Base-by-base conservation (phyloP, 345 rosid genomes). In the Boechera retrofracta region DNA sequence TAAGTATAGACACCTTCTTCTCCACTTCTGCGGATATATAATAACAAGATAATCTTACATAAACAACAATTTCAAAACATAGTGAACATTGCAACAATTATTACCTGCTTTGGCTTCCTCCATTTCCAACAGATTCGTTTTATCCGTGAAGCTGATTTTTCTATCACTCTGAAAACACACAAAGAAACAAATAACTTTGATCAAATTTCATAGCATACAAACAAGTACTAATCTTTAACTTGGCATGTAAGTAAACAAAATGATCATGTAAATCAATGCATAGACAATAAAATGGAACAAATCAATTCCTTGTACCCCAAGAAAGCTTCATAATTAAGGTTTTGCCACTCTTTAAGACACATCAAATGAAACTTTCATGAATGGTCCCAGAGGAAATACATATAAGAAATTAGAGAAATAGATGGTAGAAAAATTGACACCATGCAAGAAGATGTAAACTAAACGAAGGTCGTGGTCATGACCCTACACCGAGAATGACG, bases 21-120 rank as follows among this genome's bases (percentile, higher is more conserved):
- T 86, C 89, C 24, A 85, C 75, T 62, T 87, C 92, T 87, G 86
- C 79, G 64, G 10, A 38, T 33, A 33, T 1, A 59, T 35, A 29
- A 29, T 26, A 21, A 48, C 10, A 8, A 62, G 2, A 24, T 4
- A 32, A 32, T 10, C 31, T 12, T 15, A 10, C 15, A 51, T 28
- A 26, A 61, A 61, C 32, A 9, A 24, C 29, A 1, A 2, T 1
- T 21, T 26, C 10, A n/a, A 9, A 71, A 52, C 15, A 8, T 29
- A 6, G 26, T 35, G 4, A 47, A 12, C 39, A 56, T 28, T 15
- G n/a, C 3, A 39, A 38, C 58, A 51, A n/a, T 45, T 21, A 29
- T 78, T 61, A 88, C 95, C 95, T 83, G 72, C 67, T 78, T 79
- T 82, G 10, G 71, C 72, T 47, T 24, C 83, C 77, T 83, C 84